These are phyloP conservation scores for Kwoniella sp. DNA, from an alignment of 768 basidiomycete genomes.

Conservation along the genomic window DNA sequence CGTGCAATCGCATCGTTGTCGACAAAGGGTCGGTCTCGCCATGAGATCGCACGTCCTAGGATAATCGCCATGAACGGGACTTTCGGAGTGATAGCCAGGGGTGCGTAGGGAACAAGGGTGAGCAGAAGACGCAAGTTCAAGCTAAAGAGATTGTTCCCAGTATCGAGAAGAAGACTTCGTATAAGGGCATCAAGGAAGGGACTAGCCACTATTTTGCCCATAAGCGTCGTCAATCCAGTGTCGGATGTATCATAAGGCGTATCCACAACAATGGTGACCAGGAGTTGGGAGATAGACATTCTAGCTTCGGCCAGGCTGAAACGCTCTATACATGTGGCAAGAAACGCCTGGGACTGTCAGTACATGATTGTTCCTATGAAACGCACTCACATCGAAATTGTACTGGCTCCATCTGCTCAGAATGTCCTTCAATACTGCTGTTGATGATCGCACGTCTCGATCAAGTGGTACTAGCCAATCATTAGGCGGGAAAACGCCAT, in stretches of 20 bases:
- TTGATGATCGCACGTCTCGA: neutral
- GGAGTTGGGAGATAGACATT: conserved; percentile 12
- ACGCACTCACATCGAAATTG: conserved; percentile 22
- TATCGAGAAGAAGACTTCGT: conserved; percentile 38
- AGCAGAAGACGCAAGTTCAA: conserved; percentile 38
- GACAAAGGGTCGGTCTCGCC: conserved; percentile 47
- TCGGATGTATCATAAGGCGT: conserved; percentile 14
- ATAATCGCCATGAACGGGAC: conserved; percentile 48
- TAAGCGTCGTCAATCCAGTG: conserved; percentile 9
- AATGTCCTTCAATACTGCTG: conserved; percentile 3
- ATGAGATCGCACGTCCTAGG: conserved; percentile 48
- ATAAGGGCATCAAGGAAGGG: conserved; percentile 23
- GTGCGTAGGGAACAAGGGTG: conserved; percentile 39
- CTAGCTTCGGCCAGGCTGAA: conserved; percentile 5
- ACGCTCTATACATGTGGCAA: neutral
- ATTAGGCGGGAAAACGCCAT: neutral
- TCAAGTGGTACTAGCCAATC: conserved; percentile 5
- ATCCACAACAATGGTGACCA: conserved; percentile 12
- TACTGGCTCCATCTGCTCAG: conserved; percentile 14
- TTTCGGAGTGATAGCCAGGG: conserved; percentile 35
- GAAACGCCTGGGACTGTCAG: conserved; percentile 21
- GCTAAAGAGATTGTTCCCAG: conserved; percentile 44
- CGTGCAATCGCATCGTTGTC: conserved; percentile 60
- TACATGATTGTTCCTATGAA: too few relatives aligned
- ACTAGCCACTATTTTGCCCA: conserved; percentile 10